Base-by-base conservation (phyloP, 805 yeast species). In the Saturnispora gosingensis region DNA sequence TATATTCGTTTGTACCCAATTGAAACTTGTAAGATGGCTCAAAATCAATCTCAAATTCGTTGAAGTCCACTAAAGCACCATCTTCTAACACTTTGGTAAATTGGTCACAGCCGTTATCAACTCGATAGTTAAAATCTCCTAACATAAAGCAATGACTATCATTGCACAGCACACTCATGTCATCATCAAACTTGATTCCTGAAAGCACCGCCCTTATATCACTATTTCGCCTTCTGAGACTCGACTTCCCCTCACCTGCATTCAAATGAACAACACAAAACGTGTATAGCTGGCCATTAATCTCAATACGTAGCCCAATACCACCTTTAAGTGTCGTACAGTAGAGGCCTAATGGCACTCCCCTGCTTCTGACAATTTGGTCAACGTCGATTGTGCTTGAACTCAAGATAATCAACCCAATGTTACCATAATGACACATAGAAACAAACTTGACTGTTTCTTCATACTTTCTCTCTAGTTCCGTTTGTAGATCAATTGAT, bases 81-180 rank as follows among this genome's bases (percentile, higher is more conserved):
- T 50, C 43, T 15, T 55, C 35, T 18, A 45, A 28, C 4, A 16
- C 35, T 7, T 38, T 3, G 7, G 16, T 49, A 58, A 45, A 47
- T 2, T 53, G 47, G 16, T 48, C 54, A 1, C 45, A 43, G 10
- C 24, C 28, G 8, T 44, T 52, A 54, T 2, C 51, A 65, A 7
- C 76, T 43, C 98, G 72, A 65, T 85, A 90, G 63, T 90, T 90
- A 59, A 90, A 70, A 66, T 90, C 98, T 0, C 98, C 98, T 73
- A 87, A 67, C 49, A 89, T 64, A 60, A 89, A 83, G 5, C 82
- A 67, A 61, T 85, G 95, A 10, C 74, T 59, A 1, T 66, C 57
- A 0, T 82, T 80, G 54, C 76, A 76, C 43, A 81, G 62, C 25
- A 77, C 66, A 24, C 80, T 75, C 59, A 65, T 72, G 4, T 80